phyloP scores from a whole-genome alignment of 164 flowering plant genomes.

The Houttuynia cordata region DNA sequence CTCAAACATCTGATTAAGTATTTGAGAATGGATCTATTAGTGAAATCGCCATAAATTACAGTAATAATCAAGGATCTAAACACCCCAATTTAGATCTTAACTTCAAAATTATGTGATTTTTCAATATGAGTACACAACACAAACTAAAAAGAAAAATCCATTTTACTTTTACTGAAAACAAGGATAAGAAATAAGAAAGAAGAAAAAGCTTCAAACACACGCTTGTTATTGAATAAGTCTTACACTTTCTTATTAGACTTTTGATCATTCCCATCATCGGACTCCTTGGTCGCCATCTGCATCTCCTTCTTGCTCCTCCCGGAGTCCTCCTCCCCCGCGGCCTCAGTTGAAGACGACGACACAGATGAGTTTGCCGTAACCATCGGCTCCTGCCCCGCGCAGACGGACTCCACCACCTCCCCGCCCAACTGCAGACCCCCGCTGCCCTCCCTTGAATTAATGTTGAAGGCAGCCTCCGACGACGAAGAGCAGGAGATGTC shows the following conservation, averaged over 20 bases:
- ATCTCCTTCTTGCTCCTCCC: slow-evolving; percentile 25
- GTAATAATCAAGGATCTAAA: too few relatives aligned
- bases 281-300: slow-evolving; percentile 15
- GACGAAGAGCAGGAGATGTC: slow-evolving; percentile 37
- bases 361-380: slow-evolving; percentile 45
- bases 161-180: not conserved
- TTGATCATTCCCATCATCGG: slow-evolving; percentile 28
- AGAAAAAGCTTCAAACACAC: not conserved
- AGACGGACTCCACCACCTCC: slow-evolving; percentile 6
- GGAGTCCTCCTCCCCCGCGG: slow-evolving; percentile 29
- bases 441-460: slow-evolving; percentile 15
- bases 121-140: too few relatives aligned
- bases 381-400: slow-evolving; percentile 8
- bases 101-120: too few relatives aligned
- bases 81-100: too few relatives aligned
- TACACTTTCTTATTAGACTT: slow-evolving; percentile 42
- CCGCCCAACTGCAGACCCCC: not conserved
- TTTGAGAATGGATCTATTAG: too few relatives aligned
- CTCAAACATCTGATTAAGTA: too few relatives aligned
- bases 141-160: not conserved
- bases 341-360: slow-evolving; percentile 51
- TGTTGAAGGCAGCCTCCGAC: slow-evolving; percentile 20
- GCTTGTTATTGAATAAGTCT: slow-evolving; percentile 3
- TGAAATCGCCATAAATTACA: too few relatives aligned
- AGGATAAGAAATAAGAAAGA: not conserved